Base-by-base conservation (phyloP, 2,329 filamentous ascomycete genomes). In the Karstenula rhodostoma region DNA sequence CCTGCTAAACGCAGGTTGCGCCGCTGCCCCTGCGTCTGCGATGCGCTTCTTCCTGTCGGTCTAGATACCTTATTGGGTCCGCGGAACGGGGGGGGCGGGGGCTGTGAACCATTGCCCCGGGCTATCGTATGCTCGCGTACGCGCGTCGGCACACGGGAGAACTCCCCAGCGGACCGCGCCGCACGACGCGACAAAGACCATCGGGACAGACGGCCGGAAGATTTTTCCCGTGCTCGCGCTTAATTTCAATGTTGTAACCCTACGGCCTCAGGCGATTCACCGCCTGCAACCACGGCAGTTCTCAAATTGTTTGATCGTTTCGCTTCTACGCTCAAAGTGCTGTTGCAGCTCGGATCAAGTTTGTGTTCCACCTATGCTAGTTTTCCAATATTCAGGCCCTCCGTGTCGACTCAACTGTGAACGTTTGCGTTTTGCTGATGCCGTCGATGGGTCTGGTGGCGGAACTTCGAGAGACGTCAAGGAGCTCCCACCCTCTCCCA, bases 341-440 rank as follows among this genome's bases (percentile, higher is more conserved):
- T 7, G 23, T 22, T 44, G 10, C 19, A 7, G 42, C 19, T 23
- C 19, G 19, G 23, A 2, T 6, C 42, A 44, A 12, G n/a, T 44
- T 44, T 6, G 29, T 32, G 8, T 32, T 32, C 29, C 8, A 9
- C 12, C 8, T 32, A 2, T 32, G 29, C 4, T 9, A 10, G 8
- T 1, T 22, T 1, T 23, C 8, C 19, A 32, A 32, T 19, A 15
- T 19, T 51, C 29, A 37, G n/a, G 7, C 37, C 10, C 8, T 25
- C n/a, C 13, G n/a, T 8, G 48, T 6, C n/a, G 48, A 40, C 40
- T 55, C 52, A 9, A 55, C 52, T 15, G 25, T 25, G 19, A 46
- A 33, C 10, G 52, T 55, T 25, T 44, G 35, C 17, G 42, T 47
- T 12, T 33, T 55, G n/a, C 27, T 55, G 17, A 55, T 55, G 8